Evolutionary conservation across 805 yeast genomes (phyloP).

Genomic region (Cyberlindnera subsufficiens): DNA sequence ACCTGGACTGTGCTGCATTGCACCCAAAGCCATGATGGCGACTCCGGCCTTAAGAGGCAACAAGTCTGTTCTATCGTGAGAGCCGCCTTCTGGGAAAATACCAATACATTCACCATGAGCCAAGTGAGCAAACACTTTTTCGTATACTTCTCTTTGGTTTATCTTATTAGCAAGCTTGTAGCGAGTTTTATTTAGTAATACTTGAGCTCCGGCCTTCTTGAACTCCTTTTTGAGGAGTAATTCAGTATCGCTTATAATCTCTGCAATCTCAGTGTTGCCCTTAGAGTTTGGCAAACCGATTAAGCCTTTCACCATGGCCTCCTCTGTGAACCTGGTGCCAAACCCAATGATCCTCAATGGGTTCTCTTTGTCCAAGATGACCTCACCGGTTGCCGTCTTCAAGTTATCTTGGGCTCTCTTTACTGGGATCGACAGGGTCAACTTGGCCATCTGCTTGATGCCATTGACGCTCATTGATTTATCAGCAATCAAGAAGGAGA

Average conservation of each 20-base stretch:
- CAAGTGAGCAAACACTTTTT: slow-evolving; percentile 78
- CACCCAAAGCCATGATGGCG: slow-evolving; percentile 96
- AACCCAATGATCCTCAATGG: slow-evolving; percentile 54
- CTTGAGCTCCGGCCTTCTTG: slow-evolving; percentile 38
- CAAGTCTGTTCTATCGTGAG: slow-evolving; percentile 89
- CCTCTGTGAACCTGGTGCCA: slow-evolving; percentile 57
- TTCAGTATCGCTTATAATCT: slow-evolving; percentile 68
- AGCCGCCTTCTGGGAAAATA: slow-evolving; percentile 97
- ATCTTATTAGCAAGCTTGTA: slow-evolving; percentile 77
- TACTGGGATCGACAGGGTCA: slow-evolving; percentile 84
- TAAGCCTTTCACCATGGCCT: slow-evolving; percentile 57
- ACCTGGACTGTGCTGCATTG: slow-evolving; percentile 71
- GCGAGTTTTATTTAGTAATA: slow-evolving; percentile 45
- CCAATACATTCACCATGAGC: slow-evolving; percentile 80
- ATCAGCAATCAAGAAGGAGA: slow-evolving; percentile 82
- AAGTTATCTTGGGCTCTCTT: slow-evolving; percentile 87
- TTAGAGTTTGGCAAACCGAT: slow-evolving; percentile 71
- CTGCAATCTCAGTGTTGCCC: slow-evolving; percentile 69
- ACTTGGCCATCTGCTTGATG: slow-evolving; percentile 71
- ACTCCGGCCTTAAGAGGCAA: slow-evolving; percentile 96
- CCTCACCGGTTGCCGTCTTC: slow-evolving; percentile 58
- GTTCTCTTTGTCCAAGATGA: slow-evolving; percentile 48
- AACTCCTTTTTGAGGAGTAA: slow-evolving; percentile 66
- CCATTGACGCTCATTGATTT: slow-evolving; percentile 58
- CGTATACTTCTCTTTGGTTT: slow-evolving; percentile 80